These are phyloP conservation scores for Sporothrix pallida DNA, from an alignment of 2,329 filamentous ascomycete genomes.

Conservation along the genomic window DNA sequence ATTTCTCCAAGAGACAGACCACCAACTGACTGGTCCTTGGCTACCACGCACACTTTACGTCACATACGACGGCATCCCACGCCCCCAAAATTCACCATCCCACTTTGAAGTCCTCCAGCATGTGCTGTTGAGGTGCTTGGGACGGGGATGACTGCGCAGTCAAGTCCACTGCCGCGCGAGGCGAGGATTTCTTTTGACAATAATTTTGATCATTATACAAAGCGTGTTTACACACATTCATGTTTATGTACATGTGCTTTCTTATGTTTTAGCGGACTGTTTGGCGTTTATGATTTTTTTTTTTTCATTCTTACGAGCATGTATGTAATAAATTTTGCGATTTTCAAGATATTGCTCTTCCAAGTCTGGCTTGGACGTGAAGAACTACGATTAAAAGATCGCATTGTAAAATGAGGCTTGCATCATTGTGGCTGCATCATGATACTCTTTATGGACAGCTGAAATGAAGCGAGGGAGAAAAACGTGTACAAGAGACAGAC, in stretches of 20 bases:
- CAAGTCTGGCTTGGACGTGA: no score
- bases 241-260: not conserved
- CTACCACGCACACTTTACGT: not conserved
- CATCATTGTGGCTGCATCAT: conserved; percentile 3
- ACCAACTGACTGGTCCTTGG: not conserved
- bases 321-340: no score
- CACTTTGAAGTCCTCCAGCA: no score
- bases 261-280: no score
- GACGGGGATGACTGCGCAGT: not conserved
- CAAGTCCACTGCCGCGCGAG: not conserved
- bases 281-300: no score
- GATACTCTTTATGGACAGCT: not conserved
- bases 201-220: not conserved
- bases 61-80: not conserved
- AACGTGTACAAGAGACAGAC: not conserved
- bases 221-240: not conserved
- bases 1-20: no score
- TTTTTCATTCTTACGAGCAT: no score
- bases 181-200: no score
- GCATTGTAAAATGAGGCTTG: not conserved
- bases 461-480: not conserved
- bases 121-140: not conserved
- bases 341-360: no score
- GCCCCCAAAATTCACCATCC: not conserved
- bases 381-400: no score